Conservation (phyloP, 2,329 filamentous ascomycete species). For the Aurifilum marmelostoma region DNA sequence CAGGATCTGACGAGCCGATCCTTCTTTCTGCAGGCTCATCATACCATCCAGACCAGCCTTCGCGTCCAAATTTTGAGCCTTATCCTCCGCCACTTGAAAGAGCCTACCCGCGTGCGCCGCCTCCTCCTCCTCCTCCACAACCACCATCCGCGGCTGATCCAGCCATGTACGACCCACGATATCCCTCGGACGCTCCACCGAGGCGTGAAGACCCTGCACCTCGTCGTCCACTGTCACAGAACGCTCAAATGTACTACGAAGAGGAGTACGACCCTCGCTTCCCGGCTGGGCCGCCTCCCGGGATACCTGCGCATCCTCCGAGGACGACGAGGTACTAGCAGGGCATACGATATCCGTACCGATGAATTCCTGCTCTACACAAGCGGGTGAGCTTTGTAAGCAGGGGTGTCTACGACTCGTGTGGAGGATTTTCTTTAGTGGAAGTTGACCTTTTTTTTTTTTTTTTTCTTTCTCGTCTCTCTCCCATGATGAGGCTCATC, state of each 20-base stretch:
- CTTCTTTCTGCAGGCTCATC: constrained; percentile 11
- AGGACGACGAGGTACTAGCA: constrained; percentile 24
- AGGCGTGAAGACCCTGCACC: constrained; percentile 17
- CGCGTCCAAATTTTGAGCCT: constrained; percentile 6
- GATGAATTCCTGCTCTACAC: background rate
- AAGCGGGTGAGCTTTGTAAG: too few relatives aligned
- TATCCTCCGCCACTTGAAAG: constrained; percentile 23
- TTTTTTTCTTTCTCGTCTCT: too few relatives aligned
- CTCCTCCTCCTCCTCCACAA: background rate
- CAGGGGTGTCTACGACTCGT: too few relatives aligned
- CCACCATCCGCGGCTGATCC: constrained; percentile 4
- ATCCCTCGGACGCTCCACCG: constrained; percentile 20
- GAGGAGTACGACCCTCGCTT: constrained; percentile 50
- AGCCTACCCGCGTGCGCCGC: constrained; percentile 21
- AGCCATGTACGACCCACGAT: constrained; percentile 29
- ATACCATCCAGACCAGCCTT: background rate
- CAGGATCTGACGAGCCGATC: background rate
- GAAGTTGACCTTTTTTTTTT: too few relatives aligned
- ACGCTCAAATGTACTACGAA: constrained; percentile 31
- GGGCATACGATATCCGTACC: background rate
- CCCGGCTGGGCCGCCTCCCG: constrained; percentile 37
- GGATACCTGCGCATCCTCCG: background rate
- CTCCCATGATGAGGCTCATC: background rate
- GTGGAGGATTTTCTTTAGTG: too few relatives aligned
- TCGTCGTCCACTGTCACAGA: constrained; percentile 22